phyloP scores from a whole-genome alignment of 2,329 filamentous ascomycete genomes.

The Colletotrichum godetiae region DNA sequence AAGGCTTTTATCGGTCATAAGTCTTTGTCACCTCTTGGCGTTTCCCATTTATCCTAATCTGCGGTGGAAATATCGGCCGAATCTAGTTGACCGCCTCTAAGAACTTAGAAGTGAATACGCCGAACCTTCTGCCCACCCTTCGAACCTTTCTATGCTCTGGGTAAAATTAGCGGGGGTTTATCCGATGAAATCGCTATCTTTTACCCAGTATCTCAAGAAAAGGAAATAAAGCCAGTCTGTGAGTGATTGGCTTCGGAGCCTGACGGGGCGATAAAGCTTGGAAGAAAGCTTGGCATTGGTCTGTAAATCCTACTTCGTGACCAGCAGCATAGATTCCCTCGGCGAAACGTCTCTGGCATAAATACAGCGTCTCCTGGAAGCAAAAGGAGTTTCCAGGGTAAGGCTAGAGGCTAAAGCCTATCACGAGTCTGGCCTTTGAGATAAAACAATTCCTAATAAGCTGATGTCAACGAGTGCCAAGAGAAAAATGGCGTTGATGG shows the following conservation, averaged over 20 bases:
- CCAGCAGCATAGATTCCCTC: not conserved
- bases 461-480: too few relatives aligned
- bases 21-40: not conserved
- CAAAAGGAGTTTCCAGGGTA: too few relatives aligned
- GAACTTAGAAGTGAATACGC: not conserved
- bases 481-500: not conserved
- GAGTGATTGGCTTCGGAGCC: not conserved
- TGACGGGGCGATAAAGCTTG: not conserved
- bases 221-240: not conserved
- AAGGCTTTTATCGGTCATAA: not conserved
- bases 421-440: too few relatives aligned
- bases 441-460: too few relatives aligned
- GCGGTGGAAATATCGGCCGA: not conserved
- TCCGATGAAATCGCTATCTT: not conserved
- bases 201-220: not conserved
- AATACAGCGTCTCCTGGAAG: rapidly evolving
- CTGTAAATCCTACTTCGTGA: not conserved
- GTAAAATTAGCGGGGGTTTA: not conserved
- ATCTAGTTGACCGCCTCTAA: not conserved
- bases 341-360: not conserved
- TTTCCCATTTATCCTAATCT: not conserved
- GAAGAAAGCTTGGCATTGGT: not conserved
- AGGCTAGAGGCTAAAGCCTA: too few relatives aligned
- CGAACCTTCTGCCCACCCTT: not conserved
- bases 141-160: not conserved